A percentile compares a stretch with the other conserved stretches of the same genome.
Evolutionary conservation across 345 rosid genomes (phyloP).

Genomic region (Raphanus raphanistrum): DNA sequence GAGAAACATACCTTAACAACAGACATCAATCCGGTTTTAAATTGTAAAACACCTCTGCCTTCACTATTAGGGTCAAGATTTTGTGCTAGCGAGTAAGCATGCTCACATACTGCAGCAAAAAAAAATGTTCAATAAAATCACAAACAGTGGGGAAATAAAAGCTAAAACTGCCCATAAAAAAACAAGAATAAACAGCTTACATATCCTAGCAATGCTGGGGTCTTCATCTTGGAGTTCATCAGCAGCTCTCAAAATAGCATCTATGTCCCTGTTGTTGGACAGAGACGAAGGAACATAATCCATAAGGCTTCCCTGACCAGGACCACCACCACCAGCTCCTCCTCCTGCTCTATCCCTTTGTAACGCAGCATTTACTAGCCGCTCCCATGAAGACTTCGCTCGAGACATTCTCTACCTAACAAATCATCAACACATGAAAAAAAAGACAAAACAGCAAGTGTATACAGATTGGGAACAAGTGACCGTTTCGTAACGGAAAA

Average conservation of each 20-base stretch:
- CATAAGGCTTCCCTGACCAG: slow-evolving; percentile 65
- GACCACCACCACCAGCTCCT: slow-evolving; percentile 44
- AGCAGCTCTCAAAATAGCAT: slow-evolving; percentile 86
- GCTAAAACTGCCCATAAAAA: slow-evolving; percentile 16
- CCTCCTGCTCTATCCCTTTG: slow-evolving; percentile 65
- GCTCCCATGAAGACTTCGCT: slow-evolving; percentile 79
- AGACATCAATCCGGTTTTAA: slow-evolving; percentile 96
- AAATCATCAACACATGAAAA: background rate
- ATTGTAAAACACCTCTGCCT: slow-evolving; percentile 96
- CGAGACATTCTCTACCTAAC: slow-evolving; percentile 63
- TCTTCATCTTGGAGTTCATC: slow-evolving; percentile 96
- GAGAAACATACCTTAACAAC: slow-evolving; percentile 70
- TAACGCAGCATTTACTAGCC: slow-evolving; percentile 78
- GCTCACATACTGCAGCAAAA: slow-evolving; percentile 81
- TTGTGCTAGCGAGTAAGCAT: slow-evolving; percentile 93
- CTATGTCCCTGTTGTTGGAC: slow-evolving; percentile 75
- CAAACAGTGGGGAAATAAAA: background rate
- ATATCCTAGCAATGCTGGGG: slow-evolving; percentile 77
- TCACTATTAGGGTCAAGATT: slow-evolving; percentile 95
- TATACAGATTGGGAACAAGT: slow-evolving; percentile 20
- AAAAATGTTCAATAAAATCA: slow-evolving; percentile 10
- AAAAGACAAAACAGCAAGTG: background rate
- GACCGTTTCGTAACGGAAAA: background rate
- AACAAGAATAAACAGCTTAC: slow-evolving; percentile 45
- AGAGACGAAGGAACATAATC: slow-evolving; percentile 87